A percentile compares a stretch with the other conserved stretches of the same genome.
Evolutionary conservation across 1,284 basidiomycete genomes (phyloP).

Genomic region (Apiotrichum siamense): DNA sequence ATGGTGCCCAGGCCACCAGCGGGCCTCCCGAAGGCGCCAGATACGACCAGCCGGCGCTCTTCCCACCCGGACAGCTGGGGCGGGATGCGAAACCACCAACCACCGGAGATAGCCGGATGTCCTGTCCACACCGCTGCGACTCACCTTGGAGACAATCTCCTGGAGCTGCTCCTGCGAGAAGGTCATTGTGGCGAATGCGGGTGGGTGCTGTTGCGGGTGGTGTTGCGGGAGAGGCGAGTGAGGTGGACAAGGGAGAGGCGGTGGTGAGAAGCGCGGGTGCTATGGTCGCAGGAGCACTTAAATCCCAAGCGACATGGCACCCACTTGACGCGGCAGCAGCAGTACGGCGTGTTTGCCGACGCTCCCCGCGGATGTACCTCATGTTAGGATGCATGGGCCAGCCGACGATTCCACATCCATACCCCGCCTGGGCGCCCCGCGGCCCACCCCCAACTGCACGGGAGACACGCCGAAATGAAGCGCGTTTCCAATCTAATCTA

Average conservation of each 20-base stretch:
- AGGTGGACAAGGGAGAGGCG: background rate
- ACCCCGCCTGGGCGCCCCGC: too few species aligned
- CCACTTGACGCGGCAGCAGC: too few species aligned
- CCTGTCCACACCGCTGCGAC: background rate
- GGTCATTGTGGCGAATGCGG: constrained; percentile 6
- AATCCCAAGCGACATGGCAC: background rate
- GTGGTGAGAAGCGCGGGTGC: background rate
- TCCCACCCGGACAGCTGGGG: background rate
- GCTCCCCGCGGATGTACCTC: too few species aligned
- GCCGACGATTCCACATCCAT: too few species aligned
- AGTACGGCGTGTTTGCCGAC: too few species aligned
- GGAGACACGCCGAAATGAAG: too few species aligned
- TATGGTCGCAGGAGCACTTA: background rate
- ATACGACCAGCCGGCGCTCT: too few species aligned
- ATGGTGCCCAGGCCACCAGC: too few species aligned
- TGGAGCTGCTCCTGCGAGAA: constrained; percentile 19
- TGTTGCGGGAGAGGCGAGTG: background rate
- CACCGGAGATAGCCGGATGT: background rate
- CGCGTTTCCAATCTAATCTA: too few species aligned
- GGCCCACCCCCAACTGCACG: too few species aligned
- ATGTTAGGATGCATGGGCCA: too few species aligned
- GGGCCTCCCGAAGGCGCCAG: too few species aligned
- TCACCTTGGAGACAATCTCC: constrained; percentile 17
- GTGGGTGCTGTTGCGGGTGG: background rate
- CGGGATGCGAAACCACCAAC: background rate